A percentile compares a stretch with the other conserved stretches of the same genome.
Evolutionary conservation across 306 rosid species (phyloP).

Genomic region (Fragaria vesca): DNA sequence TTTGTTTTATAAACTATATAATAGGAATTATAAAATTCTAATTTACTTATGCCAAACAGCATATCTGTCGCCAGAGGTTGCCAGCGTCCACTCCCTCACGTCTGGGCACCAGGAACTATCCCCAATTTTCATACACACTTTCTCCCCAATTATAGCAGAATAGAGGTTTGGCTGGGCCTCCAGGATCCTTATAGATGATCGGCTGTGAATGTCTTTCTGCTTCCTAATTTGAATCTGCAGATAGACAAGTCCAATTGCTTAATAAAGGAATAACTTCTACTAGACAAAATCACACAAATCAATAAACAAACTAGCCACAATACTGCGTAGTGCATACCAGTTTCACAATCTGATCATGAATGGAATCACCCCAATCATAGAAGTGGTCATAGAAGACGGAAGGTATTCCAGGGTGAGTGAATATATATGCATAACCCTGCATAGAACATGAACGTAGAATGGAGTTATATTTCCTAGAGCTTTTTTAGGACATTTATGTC

Average conservation of each 20-base stretch:
- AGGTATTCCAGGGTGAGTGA: conserved; percentile 95
- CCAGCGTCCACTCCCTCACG: conserved; percentile 71
- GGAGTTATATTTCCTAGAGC: neutral
- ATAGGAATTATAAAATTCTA: neutral
- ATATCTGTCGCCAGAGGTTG: conserved; percentile 70
- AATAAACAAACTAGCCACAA: neutral
- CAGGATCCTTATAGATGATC: conserved; percentile 64
- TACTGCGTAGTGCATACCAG: conserved; percentile 49
- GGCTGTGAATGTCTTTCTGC: conserved; percentile 70
- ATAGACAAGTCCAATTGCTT: conserved; percentile 25
- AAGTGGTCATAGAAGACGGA: conserved; percentile 89
- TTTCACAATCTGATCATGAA: conserved; percentile 70
- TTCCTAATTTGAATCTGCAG: conserved; percentile 73
- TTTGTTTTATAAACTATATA: neutral
- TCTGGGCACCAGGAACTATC: conserved; percentile 83
- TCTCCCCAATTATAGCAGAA: conserved; percentile 79
- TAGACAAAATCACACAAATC: neutral
- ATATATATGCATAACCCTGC: conserved; percentile 89
- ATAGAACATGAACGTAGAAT: neutral
- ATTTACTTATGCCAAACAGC: conserved; percentile 77
- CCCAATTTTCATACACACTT: conserved; percentile 86
- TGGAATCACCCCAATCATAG: conserved; percentile 61
- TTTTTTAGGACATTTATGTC: neutral
- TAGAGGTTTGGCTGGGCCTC: conserved; percentile 81
- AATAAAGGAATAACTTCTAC: neutral